Base-by-base conservation (phyloP, 2,329 filamentous ascomycete species). In the Colletotrichum sp. region DNA sequence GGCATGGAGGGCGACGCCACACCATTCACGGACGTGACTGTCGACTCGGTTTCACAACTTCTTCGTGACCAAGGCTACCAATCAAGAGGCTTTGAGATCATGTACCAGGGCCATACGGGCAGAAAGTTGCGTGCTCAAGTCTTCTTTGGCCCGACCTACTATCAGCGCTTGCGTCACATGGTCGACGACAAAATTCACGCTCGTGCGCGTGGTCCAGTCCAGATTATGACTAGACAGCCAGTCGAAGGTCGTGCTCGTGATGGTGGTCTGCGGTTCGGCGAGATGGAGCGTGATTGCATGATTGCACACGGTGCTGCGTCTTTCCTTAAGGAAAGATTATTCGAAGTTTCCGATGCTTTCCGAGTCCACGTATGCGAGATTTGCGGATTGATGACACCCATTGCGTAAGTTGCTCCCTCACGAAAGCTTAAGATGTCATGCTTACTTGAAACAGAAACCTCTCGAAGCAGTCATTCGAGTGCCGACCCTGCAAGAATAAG, bases 201-300 rank as follows among this genome's bases (percentile, higher is more conserved):
- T n/a, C 94, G 97, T 86, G 97, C 97, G 16, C 94, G 97, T 83
- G 97, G 97, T 43, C 97, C 97, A 1, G 95, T 98, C 26, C 97
- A 99, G 87, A 99, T 99, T 82, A 92, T 99, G 87, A 99, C 97
- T 4, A 91, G 97, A 73, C 97, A 99, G 85, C 97, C 97, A 21
- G 97, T 99, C 16, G 97, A 99, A 87, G 97, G 97, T 94, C 95
- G 97, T 92, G 97, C 97, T 5, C 91, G 97, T 86, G 97, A 99
- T 84, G 97, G 97, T 91, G 97, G 97, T 89, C 91, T 99, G 60
- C 96, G 97, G 83, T 99, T 99, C 92, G 97, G 97, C 93, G 97
- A 99, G 90, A 99, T 99, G 97, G 97, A 99, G 87, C 96, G 97
- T 88, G 97, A 99, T 92, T 99, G 97, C 85, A 99, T 99, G 97